Conservation (phyloP, 2,329 filamentous ascomycete genomes). For the Aspergillaceae sp. region DNA sequence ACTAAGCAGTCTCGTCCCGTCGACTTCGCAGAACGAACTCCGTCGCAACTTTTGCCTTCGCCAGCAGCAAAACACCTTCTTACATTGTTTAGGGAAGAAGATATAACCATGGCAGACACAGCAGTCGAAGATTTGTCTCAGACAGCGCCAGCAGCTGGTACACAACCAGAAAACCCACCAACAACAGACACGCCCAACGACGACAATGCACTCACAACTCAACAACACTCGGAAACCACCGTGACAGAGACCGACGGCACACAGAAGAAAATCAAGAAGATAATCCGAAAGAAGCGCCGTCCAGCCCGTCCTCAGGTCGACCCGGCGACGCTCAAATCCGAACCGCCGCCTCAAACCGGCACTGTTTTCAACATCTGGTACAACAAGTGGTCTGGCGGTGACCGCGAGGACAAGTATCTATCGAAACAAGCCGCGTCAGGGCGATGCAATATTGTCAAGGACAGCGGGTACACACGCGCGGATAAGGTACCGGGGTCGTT, state of each 20-base stretch:
- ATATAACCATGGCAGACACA: slow-evolving; percentile 21
- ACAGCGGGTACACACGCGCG: slow-evolving; percentile 69
- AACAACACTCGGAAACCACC: slow-evolving; percentile 9
- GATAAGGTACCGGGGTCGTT: slow-evolving; percentile 71
- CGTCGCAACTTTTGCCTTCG: slow-evolving; percentile 3
- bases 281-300: slow-evolving; percentile 81
- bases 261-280: slow-evolving; percentile 70
- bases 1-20: slow-evolving; percentile 2
- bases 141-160: slow-evolving; percentile 33
- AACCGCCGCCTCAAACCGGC: slow-evolving; percentile 83
- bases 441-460: slow-evolving; percentile 76
- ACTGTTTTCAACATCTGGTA: slow-evolving; percentile 99
- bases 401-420: slow-evolving; percentile 83
- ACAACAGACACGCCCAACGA: slow-evolving; percentile 6
- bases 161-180: slow-evolving; percentile 30
- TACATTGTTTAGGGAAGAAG: not conserved
- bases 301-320: slow-evolving; percentile 90
- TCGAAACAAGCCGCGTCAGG: slow-evolving; percentile 73
- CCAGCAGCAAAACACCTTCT: slow-evolving; percentile 1
- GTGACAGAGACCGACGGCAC: slow-evolving; percentile 10
- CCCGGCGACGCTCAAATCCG: slow-evolving; percentile 68
- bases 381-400: slow-evolving; percentile 95
- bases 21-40: not conserved
- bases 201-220: slow-evolving; percentile 13
- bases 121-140: slow-evolving; percentile 26